These are phyloP conservation scores for Diophrys appendiculata DNA, from an alignment of 73 alveolate genomes.

Conservation along the genomic window DNA sequence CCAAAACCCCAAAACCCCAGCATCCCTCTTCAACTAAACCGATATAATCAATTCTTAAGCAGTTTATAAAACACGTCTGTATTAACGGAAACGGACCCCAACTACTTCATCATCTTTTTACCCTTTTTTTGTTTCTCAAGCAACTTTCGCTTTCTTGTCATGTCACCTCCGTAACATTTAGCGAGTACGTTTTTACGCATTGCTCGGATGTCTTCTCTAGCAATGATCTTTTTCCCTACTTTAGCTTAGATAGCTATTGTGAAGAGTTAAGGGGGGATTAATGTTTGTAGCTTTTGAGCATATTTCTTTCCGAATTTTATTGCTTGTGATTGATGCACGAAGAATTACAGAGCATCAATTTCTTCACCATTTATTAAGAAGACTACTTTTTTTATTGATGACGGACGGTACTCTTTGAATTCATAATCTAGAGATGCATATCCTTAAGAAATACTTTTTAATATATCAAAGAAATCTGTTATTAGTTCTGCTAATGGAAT, in stretches of 20 bases:
- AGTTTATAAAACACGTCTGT: constrained; percentile 45
- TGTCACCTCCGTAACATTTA: constrained; percentile 92
- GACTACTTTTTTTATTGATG: constrained; percentile 62
- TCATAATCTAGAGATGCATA: constrained; percentile 89
- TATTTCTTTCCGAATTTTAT: constrained; percentile 60
- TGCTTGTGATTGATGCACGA: constrained; percentile 75
- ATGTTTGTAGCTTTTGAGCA: constrained; percentile 61
- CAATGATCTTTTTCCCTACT: constrained; percentile 88
- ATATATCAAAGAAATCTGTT: constrained; percentile 80
- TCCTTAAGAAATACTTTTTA: constrained; percentile 74
- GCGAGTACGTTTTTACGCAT: constrained; percentile 76
- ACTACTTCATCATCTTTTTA: constrained; percentile 70
- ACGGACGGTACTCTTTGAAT: constrained; percentile 69
- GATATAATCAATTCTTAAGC: constrained; percentile 31
- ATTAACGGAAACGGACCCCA: constrained; percentile 67
- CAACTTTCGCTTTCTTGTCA: constrained; percentile 81
- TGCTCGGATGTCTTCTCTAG: constrained; percentile 76
- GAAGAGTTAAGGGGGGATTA: constrained; percentile 74
- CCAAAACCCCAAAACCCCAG: too few relatives aligned
- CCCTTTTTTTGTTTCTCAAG: constrained; percentile 84
- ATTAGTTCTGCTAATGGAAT: constrained; percentile 80
- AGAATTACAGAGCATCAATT: constrained; percentile 87
- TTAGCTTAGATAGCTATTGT: constrained; percentile 82
- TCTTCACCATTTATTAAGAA: constrained; percentile 79
- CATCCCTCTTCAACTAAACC: too few relatives aligned